Evolutionary conservation across 805 yeast genomes (phyloP), one percentile per base, ranked within the genome.

Genomic region (Debaryomyces hansenii): DNA sequence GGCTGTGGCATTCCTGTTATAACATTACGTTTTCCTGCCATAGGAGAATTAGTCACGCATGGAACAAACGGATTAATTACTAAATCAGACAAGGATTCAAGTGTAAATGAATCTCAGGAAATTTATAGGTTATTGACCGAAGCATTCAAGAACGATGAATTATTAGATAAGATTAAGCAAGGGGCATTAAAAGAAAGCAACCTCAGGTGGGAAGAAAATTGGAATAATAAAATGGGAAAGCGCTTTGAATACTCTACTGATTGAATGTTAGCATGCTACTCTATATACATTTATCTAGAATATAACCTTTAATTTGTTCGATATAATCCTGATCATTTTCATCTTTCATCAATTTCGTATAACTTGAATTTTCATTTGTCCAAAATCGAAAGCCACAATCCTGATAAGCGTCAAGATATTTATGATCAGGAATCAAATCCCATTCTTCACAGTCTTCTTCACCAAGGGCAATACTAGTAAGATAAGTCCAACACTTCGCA

Each of bases 1-100:
- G 99, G 99, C 0, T 87, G 94, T 52, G 98, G 98, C 0, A 70
- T 94, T 10, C 99, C 99, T 1, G 97, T 90, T 0, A 72, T 91
- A 2, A 81, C 96, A 0, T 71, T 91, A 47, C 70, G 75, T 32
- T 94, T 89, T 62, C 82, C 85, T 0, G 92, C 96, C 1, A 75
- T 92, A 11, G 71, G 72, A 5, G 99, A 94, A 62, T 70, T 94
- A 37, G 92, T 94, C 1, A 70, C 77, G 39, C 78, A 84, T 40
- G 79, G 78, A 1, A 70, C 66, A 1, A 90, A 91, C 60, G 99
- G 99, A 0, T 55, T 85, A 42, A 55, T 74, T 15, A 37, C 78
- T 63, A 18, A 56, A 62, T 42, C 36, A 62, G 34, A 35, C 20
- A 42, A 47, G 18, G 51, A 45, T 7, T 28, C 37, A 48, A 35